Percentiles rank a stretch among this genome's conserved stretches.
phyloP scores from a whole-genome alignment of 192 early-diverging fungal genomes.

The Umbelopsis vinacea region DNA sequence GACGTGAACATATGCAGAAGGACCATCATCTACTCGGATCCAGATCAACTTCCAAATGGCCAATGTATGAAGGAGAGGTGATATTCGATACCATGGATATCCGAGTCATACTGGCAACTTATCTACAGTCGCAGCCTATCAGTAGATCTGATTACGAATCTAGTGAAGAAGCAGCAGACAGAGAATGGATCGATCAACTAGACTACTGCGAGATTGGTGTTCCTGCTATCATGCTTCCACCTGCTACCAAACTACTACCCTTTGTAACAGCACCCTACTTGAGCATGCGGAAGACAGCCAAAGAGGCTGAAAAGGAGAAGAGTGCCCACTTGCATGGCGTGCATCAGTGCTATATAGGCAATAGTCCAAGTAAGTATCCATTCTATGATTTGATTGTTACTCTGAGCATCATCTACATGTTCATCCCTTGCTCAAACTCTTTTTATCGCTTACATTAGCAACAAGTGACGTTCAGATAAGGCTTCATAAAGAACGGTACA shows the following conservation, averaged over 20 bases:
- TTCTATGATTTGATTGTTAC: background rate
- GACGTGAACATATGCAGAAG: constrained; percentile 33
- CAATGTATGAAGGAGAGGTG: constrained; percentile 41
- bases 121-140: background rate
- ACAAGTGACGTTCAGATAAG: constrained; percentile 52
- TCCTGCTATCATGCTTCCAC: constrained; percentile 28
- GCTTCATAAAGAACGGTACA: constrained; percentile 51
- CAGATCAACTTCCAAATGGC: constrained; percentile 29
- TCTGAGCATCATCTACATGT: background rate
- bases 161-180: background rate
- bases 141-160: background rate
- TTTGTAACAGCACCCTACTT: constrained; percentile 58
- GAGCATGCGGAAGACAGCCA: background rate
- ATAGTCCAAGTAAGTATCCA: constrained; percentile 29
- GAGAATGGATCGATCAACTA: constrained; percentile 47
- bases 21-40: constrained; percentile 21
- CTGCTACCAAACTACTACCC: constrained; percentile 40
- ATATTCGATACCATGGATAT: constrained; percentile 41
- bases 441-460: constrained; percentile 33
- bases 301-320: background rate
- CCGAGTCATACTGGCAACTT: constrained; percentile 26
- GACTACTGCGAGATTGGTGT: constrained; percentile 45
- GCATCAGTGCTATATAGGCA: constrained; percentile 12
- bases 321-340: constrained; percentile 1
- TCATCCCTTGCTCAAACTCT: background rate